phyloP scores from a whole-genome alignment of 1,284 basidiomycete genomes.

The Mycosarcoma maydis region DNA sequence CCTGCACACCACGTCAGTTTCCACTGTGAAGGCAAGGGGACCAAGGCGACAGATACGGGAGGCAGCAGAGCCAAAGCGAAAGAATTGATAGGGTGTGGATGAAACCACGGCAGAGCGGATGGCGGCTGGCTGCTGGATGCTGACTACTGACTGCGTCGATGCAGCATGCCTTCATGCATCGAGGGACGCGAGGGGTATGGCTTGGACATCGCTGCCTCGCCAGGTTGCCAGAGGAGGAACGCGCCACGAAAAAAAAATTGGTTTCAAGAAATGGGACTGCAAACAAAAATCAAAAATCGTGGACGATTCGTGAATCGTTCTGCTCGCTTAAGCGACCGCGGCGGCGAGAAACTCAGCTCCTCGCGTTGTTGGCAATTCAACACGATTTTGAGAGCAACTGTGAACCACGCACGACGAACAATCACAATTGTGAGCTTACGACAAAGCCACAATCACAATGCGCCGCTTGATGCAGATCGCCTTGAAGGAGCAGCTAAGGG shows the following conservation, averaged over 20 bases:
- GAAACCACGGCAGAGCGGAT: neutral
- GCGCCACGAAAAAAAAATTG: neutral
- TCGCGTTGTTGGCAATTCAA: constrained; percentile 1
- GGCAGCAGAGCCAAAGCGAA: too few species aligned
- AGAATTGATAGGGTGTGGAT: too few species aligned
- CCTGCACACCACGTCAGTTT: too few species aligned
- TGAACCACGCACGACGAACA: constrained; percentile 1
- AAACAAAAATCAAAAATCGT: too few species aligned
- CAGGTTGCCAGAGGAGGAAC: constrained; percentile 3
- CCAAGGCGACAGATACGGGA: too few species aligned
- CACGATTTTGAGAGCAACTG: too few species aligned
- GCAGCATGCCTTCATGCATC: constrained; percentile 19
- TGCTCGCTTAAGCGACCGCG: constrained; percentile 11
- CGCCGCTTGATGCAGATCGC: too few species aligned
- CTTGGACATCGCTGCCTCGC: constrained; percentile 15
- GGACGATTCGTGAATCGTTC: neutral
- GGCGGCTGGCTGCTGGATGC: neutral
- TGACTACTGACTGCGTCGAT: constrained; percentile 2
- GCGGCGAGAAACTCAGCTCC: constrained; percentile 8
- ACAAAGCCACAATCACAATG: too few species aligned
- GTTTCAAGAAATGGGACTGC: neutral
- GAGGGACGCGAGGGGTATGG: constrained; percentile 32
- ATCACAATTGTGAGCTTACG: too few species aligned
- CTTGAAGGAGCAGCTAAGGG: too few species aligned
- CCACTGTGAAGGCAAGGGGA: too few species aligned